Base-by-base conservation (phyloP, 352 stramenopile genomes). In the Globisporangium cystogenes region DNA sequence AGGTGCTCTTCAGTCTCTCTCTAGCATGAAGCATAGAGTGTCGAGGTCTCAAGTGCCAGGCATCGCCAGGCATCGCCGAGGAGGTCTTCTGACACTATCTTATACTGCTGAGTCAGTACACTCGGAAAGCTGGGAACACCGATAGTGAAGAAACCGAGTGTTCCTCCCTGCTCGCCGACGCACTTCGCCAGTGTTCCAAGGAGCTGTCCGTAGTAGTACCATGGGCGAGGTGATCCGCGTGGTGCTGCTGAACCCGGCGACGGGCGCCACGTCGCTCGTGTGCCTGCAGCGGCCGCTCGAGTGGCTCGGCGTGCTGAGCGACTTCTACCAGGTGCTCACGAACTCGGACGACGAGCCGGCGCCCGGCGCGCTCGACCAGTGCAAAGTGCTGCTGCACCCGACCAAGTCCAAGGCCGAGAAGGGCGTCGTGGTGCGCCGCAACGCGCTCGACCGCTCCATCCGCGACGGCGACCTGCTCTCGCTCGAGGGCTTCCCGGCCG, bases 371-470 rank as follows among this genome's bases (percentile, higher is more conserved):
- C 59, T 88, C 39, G 73, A 81, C 35, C 81, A 75, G 48, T 90
- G 79, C 67, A 86, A 82, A 50, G 76, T 92, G 51, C 52, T 89
- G 41, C 64, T 92, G 44, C 82, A 92, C 44, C 82, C 82, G 27
- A 90, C 76, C 57, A 92, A 92, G 63, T 92, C 82, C 43, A 90
- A 85, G 66, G 67, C 62, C 57, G 82, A 92, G 56, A 86, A 90
- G 62, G 82, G 82, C 46, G 76, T 87, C 18, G 64, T 86, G 58
- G 81, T 89, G 60, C 48, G 78, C 16, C 86, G 81, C 56, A 85
- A 69, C 37, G 73, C 72, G 16, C 53, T 92, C 53, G 82, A 92
- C 67, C 70, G 72, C 20, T 90, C 82, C 3, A 89, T 92, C 49
- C 82, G 82, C n/a, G 82, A 92, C 49, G 82, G 82, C 43, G 82